These are phyloP conservation scores for Zopfochytrium polystomum DNA, from an alignment of 371 early-diverging fungal genomes.

Conservation along the genomic window DNA sequence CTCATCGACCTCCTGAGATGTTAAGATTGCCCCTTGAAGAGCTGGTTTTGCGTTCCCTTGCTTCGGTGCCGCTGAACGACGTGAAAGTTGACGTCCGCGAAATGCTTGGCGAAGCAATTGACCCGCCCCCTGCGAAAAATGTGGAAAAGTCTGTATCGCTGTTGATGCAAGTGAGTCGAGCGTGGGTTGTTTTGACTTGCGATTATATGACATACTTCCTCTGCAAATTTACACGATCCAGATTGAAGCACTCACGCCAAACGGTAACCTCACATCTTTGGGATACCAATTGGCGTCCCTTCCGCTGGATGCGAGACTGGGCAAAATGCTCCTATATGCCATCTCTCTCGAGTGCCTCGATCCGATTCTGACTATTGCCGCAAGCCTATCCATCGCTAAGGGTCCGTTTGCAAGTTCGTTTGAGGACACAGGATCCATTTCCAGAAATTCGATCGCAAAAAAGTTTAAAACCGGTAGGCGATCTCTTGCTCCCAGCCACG, in stretches of 20 bases:
- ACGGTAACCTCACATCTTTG: slow-evolving; percentile 22
- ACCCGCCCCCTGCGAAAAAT: slow-evolving; percentile 30
- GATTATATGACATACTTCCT: neutral
- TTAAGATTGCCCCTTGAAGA: slow-evolving; percentile 73
- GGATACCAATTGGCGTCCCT: slow-evolving; percentile 22
- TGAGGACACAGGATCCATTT: slow-evolving; percentile 6
- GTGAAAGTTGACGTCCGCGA: slow-evolving; percentile 13
- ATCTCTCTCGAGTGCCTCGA: slow-evolving; percentile 30
- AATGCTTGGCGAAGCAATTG: slow-evolving; percentile 24
- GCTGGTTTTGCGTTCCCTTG: slow-evolving; percentile 52
- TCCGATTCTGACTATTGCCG: slow-evolving; percentile 33
- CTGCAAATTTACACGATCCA: slow-evolving; percentile 2
- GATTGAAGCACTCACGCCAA: slow-evolving; percentile 24
- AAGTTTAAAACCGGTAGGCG: neutral
- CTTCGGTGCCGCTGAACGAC: slow-evolving; percentile 1
- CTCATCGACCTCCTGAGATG: slow-evolving; percentile 62
- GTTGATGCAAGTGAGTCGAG: slow-evolving; percentile 18
- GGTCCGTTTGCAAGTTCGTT: slow-evolving; percentile 23
- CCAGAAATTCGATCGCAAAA: neutral
- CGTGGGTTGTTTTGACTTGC: neutral
- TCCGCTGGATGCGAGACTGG: slow-evolving; percentile 32
- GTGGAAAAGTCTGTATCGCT: slow-evolving; percentile 24
- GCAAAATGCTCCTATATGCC: slow-evolving; percentile 35
- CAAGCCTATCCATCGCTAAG: slow-evolving; percentile 27
- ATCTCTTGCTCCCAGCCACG: slow-evolving; percentile 1